Percentiles rank a stretch among this genome's conserved stretches.
Evolutionary conservation across 805 yeast species (phyloP).

Genomic region (Ogataea glucozyma): DNA sequence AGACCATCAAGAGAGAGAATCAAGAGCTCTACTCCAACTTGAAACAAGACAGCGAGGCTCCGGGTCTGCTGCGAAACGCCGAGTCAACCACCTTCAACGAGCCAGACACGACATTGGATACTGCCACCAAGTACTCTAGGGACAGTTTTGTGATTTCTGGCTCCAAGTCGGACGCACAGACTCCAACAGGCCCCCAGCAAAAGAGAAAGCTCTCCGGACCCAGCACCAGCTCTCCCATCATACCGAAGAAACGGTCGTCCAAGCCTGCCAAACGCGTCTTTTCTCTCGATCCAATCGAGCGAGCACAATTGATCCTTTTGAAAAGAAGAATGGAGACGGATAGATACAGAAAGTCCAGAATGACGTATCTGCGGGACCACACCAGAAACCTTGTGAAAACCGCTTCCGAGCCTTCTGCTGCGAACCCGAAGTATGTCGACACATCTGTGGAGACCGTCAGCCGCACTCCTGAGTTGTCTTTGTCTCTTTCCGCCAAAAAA

Average conservation of each 20-base stretch:
- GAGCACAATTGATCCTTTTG: constrained; percentile 34
- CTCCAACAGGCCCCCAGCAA: no score
- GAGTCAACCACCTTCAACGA: constrained; percentile 17
- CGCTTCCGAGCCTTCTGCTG: constrained; percentile 9
- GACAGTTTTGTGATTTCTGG: background rate
- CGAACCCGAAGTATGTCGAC: constrained; percentile 23
- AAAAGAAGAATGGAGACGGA: constrained; percentile 42
- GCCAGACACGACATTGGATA: constrained; percentile 3
- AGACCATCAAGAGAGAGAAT: constrained; percentile 28
- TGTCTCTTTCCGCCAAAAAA: background rate
- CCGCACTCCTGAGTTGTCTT: constrained; percentile 11
- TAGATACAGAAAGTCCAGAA: constrained; percentile 50
- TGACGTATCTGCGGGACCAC: constrained; percentile 40
- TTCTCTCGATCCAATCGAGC: constrained; percentile 34
- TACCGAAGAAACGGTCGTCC: background rate
- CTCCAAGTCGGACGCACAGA: background rate
- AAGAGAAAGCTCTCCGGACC: constrained; percentile 10
- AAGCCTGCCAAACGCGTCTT: constrained; percentile 9
- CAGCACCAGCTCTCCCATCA: constrained; percentile 5
- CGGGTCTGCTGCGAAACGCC: constrained; percentile 9
- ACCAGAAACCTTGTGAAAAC: constrained; percentile 29
- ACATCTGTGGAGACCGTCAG: constrained; percentile 27
- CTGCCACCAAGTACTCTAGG: background rate
- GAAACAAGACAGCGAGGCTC: constrained; percentile 10
- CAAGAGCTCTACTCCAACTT: constrained; percentile 20